Base-by-base conservation (phyloP, 73 alveolate species). In the Effrenium voratum region DNA sequence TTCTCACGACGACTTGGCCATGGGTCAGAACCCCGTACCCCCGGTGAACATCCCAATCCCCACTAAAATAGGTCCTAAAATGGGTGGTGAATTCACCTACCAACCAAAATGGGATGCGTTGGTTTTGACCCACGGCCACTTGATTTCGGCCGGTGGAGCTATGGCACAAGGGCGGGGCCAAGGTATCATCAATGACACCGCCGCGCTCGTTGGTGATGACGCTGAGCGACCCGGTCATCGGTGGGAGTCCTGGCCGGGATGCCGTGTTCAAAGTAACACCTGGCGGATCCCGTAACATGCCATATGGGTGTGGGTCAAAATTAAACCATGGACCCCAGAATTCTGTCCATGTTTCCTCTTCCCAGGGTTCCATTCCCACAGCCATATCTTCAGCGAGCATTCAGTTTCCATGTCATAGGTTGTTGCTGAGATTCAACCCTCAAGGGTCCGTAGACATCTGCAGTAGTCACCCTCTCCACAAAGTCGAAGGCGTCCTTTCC, bases 171-270 rank as follows among this genome's bases (percentile, higher is more conserved):
- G 68, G 94, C 24, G 99, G 96, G 72, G 99, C 99, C 94, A 99
- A 98, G 32, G 99, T 99, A 95, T 99, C 99, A 95, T 99, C 99
- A 44, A 95, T 99, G 75, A 99, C 99, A 24, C 99, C 99, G 50
- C 99, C 99, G 43, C 99, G 70, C 50, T 99, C 99, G 93, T 99
- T 99, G 98, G 99, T 98, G 87, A 99, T 99, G 44, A 99, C 98
- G 84, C 99, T 76, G 88, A 99, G 99, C 13, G 99, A 85, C 32
- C 99, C 99, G 43, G 95, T 91, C 76, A 99, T 99, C 5, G 99
- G 94, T 49, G 98, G 99, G 91, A 99, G 98, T 93, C 99, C 93
- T 79, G 70, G 47, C 77, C 88, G 57, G n/a, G n/a, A n/a, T n/a
- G n/a, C n/a, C n/a, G n/a, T n/a, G n/a, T n/a, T n/a, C n/a, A n/a